Base-by-base conservation (phyloP, 2,329 filamentous ascomycete species). In the Coniochaeta sp. region DNA sequence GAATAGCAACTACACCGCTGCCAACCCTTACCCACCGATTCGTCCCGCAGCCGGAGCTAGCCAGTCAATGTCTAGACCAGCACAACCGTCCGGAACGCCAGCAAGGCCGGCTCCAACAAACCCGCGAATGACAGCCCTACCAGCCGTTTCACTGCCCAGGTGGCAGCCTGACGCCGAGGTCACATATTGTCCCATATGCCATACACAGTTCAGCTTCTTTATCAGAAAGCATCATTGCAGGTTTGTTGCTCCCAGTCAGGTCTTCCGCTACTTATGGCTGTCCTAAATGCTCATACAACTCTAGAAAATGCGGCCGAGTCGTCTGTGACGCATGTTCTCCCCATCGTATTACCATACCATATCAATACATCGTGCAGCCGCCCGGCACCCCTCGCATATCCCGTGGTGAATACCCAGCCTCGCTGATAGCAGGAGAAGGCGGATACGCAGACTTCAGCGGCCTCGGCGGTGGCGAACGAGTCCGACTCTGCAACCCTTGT, bases 181-280 rank as follows among this genome's bases (percentile, higher is more conserved):
- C 12, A 85, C 86, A 1, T 82, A 86, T 63, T 98, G 93, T 71
- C 91, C 92, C 1, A 96, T 97, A 61, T 98, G 93, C 71, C 78
- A 80, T 58, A 84, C 83, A 0, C 84, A 87, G 56, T 98, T 98
- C 70, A 90, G 85, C 70, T 89, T 96, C 67, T 91, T 91, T 76
- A 87, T 91, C 70, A 83, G 93, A 64, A 96, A 96, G 71, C 93
- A 98, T 75, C 93, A 98, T 71, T 98, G 93, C 80, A 85, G 93
- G 83, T 89, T 77, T 56, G 83, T 74, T 55, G 31, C 9, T 7
- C 3, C 28, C 31, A 31, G 34, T 12, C 34, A 36, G 8, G 34
- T 36, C 34, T 12, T 36, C 58, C 24, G 28, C 19, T 17, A 19
- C 28, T 24, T 26, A 44, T 59, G 62, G 19, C 56, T 33, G 57